phyloP scores from a whole-genome alignment of 441 rosid species.

The Isatis lusitanica region DNA sequence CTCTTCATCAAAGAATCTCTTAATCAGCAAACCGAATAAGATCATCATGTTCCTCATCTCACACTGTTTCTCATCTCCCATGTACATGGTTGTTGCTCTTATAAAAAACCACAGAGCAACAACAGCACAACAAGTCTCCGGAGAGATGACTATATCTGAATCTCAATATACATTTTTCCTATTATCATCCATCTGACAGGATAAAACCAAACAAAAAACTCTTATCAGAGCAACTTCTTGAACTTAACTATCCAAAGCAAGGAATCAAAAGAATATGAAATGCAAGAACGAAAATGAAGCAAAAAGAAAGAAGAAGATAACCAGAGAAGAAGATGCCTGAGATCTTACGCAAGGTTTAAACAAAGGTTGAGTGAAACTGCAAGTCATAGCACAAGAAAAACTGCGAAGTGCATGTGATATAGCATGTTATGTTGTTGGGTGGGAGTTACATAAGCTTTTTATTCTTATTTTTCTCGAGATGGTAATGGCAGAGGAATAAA shows the following conservation, averaged over 20 bases:
- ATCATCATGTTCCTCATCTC: slow-evolving; percentile 57
- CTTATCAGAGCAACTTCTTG: background rate
- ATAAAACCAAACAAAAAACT: background rate
- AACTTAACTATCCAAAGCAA: background rate
- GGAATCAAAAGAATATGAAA: background rate
- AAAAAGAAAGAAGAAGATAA: background rate
- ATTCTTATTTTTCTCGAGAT: slow-evolving; percentile 16
- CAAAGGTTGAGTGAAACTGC: slow-evolving; percentile 33
- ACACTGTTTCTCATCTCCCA: slow-evolving; percentile 51
- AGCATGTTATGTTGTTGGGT: slow-evolving; percentile 34
- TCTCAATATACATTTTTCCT: slow-evolving; percentile 23
- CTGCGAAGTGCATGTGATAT: slow-evolving; percentile 30
- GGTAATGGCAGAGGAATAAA: slow-evolving; percentile 37
- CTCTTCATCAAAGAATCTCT: slow-evolving; percentile 61
- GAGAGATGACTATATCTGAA: slow-evolving; percentile 43
- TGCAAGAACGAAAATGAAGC: slow-evolving; percentile 1
- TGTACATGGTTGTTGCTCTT: slow-evolving; percentile 38
- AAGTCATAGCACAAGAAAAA: slow-evolving; percentile 27
- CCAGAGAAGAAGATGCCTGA: slow-evolving; percentile 16
- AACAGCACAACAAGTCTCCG: slow-evolving; percentile 56
- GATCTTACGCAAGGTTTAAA: slow-evolving; percentile 29
- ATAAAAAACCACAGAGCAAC: slow-evolving; percentile 42
- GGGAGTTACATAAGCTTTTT: slow-evolving; percentile 35
- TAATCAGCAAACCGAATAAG: slow-evolving; percentile 67
- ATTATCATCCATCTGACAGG: slow-evolving; percentile 10